Evolutionary conservation across 2,329 filamentous ascomycete species (phyloP), one percentile per base, ranked within the genome.

Genomic region (Sclerotinia nivalis): DNA sequence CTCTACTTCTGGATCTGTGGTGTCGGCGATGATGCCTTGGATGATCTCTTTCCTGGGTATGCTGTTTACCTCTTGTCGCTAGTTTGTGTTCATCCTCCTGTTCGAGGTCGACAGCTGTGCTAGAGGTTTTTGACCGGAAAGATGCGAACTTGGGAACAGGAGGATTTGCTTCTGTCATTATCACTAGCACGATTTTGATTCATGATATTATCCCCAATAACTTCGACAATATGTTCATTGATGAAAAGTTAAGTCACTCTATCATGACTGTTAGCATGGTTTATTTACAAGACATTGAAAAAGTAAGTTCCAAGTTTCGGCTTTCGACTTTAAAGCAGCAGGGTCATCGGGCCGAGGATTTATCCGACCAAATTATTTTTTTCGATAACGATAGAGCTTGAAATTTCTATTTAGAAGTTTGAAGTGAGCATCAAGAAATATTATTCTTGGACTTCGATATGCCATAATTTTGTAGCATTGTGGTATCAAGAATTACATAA

Each of bases 71-170:
- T 54, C 66, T 66, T 9, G 40, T 40, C 31, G 69, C 66, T 68
- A 43, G 58, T 45, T 74, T 43, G 28, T 70, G 73, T 60, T 71
- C 69, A 72, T 69, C 67, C 52, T 69, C 62, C 50, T 54, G 50
- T 59, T 62, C 58, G 18, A 71, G 49, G 43, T 71, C 66, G 55
- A 61, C 37, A 20, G 54, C 47, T 54, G 71, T 72, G 43, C 72
- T 13, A 22, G 70, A 66, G 18, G 76, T 68, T 71, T 84, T 85
- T 71, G 85, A 86, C 74, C 86, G 89, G 82, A 94, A 95, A 72
- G 91, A 94, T 28, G 87, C 84, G 77, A 95, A 94, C 75, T 89
- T 93, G 13, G 92, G 91, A 31, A 91, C 83, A 54, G 77, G 72
- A 71, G 80, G 54, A 49, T 71, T 75, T 47, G 73, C 61, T 52